These are phyloP conservation scores for Backusella luteola DNA, from an alignment of 192 early-diverging fungal genomes.

Conservation along the genomic window DNA sequence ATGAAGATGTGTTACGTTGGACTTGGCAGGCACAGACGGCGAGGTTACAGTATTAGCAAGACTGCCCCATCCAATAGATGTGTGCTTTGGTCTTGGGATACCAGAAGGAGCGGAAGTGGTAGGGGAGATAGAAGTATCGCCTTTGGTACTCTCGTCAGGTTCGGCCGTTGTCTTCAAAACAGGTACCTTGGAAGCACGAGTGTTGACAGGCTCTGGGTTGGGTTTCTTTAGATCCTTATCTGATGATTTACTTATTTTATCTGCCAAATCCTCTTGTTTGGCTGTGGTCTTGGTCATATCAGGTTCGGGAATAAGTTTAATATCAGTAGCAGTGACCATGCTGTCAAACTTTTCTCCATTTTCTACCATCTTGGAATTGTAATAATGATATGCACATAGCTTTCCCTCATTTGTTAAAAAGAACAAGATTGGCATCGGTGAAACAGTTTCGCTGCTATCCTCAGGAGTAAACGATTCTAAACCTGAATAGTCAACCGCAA, in stretches of 20 bases:
- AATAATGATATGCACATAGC: not conserved
- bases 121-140: not conserved
- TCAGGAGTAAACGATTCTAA: not conserved
- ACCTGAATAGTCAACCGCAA: not conserved
- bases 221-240: not conserved
- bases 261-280: not conserved
- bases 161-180: not conserved
- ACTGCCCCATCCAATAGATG: not conserved
- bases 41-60: not conserved
- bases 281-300: not conserved
- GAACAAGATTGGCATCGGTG: not conserved
- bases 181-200: not conserved
- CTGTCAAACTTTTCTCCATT: not conserved
- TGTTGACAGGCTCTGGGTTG: not conserved
- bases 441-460: not conserved
- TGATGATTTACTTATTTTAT: not conserved
- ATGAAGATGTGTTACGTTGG: not conserved
- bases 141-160: not conserved
- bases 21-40: not conserved
- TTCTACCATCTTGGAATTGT: not conserved
- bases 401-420: not conserved
- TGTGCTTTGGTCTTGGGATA: not conserved
- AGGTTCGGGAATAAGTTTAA: not conserved
- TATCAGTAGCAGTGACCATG: not conserved
- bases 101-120: not conserved